These are phyloP conservation scores for Trichoderma reesei DNA, from an alignment of 495 filamentous ascomycete species.

Conservation along the genomic window DNA sequence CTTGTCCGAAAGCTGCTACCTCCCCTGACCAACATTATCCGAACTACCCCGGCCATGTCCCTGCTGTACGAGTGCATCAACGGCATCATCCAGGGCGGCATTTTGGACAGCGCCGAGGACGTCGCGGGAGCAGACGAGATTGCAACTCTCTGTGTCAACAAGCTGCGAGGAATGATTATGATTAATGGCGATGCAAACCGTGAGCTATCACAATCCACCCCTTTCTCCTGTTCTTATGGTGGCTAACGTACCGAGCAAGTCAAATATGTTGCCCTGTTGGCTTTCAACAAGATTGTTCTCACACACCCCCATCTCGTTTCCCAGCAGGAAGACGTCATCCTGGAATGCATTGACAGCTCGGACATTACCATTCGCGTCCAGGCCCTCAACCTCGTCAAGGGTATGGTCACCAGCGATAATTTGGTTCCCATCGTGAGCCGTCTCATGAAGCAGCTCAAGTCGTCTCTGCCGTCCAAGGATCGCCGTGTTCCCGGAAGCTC, in stretches of 20 bases:
- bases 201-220: slow-evolving; percentile 33
- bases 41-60: slow-evolving; percentile 92
- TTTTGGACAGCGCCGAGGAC: slow-evolving; percentile 68
- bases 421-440: slow-evolving; percentile 74
- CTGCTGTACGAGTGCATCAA: slow-evolving; percentile 96
- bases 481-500: slow-evolving; percentile 20
- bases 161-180: slow-evolving; percentile 86
- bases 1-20: slow-evolving; percentile 87
- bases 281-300: slow-evolving; percentile 85
- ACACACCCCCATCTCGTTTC: slow-evolving; percentile 82
- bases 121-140: slow-evolving; percentile 80
- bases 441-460: slow-evolving; percentile 70
- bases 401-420: slow-evolving; percentile 82
- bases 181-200: slow-evolving; percentile 87
- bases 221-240: not conserved
- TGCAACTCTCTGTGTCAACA: slow-evolving; percentile 83
- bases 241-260: slow-evolving; percentile 41
- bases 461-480: slow-evolving; percentile 31
- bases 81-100: slow-evolving; percentile 93
- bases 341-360: slow-evolving; percentile 87
- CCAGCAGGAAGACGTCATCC: slow-evolving; percentile 87
- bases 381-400: slow-evolving; percentile 79
- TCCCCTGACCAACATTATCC: slow-evolving; percentile 86
- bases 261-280: slow-evolving; percentile 92
- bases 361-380: slow-evolving; percentile 95